These are phyloP conservation scores for Lachnellula hyalina DNA, from an alignment of 2,329 filamentous ascomycete genomes.

Conservation along the genomic window DNA sequence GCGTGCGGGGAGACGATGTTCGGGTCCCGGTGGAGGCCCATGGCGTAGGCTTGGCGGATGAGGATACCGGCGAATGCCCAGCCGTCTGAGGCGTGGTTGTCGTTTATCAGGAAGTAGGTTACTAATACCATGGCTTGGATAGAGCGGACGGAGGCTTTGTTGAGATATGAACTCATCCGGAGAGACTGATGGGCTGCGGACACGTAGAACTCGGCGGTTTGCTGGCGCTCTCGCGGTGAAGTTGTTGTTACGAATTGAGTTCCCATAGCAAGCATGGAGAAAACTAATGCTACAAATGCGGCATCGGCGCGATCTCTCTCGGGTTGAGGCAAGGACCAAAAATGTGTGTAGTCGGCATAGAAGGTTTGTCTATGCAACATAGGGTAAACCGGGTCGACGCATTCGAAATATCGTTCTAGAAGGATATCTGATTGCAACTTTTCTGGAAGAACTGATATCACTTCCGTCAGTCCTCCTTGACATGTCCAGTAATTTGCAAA, in stretches of 20 bases:
- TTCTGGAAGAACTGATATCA: conserved; percentile 68
- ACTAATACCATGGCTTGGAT: conserved; percentile 80
- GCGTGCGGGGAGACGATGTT: conserved; percentile 66
- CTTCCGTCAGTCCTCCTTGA: conserved; percentile 67
- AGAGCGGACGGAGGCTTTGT: conserved; percentile 65
- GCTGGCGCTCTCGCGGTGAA: conserved; percentile 58
- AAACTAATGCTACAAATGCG: conserved; percentile 66
- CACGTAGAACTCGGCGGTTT: conserved; percentile 76
- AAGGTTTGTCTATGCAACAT: conserved; percentile 73
- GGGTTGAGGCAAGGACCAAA: conserved; percentile 57
- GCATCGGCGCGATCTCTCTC: conserved; percentile 61
- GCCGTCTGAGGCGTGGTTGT: conserved; percentile 77
- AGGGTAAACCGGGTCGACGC: conserved; percentile 74
- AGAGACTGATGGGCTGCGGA: conserved; percentile 75
- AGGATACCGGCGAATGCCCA: conserved; percentile 78
- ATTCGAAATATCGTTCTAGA: conserved; percentile 58
- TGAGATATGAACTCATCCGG: conserved; percentile 70
- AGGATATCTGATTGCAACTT: conserved; percentile 72
- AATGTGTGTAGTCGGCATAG: conserved; percentile 72
- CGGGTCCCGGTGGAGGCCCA: conserved; percentile 75
- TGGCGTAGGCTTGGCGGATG: conserved; percentile 73
- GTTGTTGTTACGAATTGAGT: conserved; percentile 65
- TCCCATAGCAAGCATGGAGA: conserved; percentile 71
- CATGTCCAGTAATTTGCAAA: conserved; percentile 85
- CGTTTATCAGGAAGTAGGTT: conserved; percentile 79